A percentile compares a stretch with the other conserved stretches of the same genome.
phyloP scores from a whole-genome alignment of 805 yeast genomes.

The Yamadazyma insecticola region DNA sequence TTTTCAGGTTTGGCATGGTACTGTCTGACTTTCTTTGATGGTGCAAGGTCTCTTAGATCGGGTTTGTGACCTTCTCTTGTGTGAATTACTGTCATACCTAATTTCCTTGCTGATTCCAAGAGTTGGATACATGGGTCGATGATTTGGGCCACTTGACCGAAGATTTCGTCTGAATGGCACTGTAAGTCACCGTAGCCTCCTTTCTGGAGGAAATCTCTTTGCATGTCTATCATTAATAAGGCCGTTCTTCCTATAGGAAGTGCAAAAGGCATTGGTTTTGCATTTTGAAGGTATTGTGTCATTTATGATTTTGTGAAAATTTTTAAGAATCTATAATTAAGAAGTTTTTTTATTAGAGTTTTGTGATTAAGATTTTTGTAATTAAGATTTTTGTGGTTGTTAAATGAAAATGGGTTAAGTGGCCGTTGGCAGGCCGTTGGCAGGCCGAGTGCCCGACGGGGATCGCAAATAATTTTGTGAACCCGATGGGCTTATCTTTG shows the following conservation, averaged over 20 bases:
- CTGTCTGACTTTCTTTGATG: slow-evolving; percentile 6
- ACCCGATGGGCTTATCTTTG: too few species aligned
- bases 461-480: too few species aligned
- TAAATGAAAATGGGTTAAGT: too few species aligned
- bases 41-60: slow-evolving; percentile 8
- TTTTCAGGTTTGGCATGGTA: slow-evolving; percentile 5
- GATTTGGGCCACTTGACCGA: slow-evolving; percentile 5
- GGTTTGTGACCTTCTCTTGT: slow-evolving; percentile 9
- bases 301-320: too few species aligned
- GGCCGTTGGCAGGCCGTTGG: too few species aligned
- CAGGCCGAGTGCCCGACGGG: too few species aligned
- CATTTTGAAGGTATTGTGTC: background rate
- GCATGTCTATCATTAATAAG: slow-evolving; percentile 8
- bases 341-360: too few species aligned
- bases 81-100: slow-evolving; percentile 7
- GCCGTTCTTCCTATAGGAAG: slow-evolving; percentile 6
- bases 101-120: slow-evolving; percentile 6
- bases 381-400: too few species aligned
- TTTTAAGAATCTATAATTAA: too few species aligned
- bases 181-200: slow-evolving; percentile 9
- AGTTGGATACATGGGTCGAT: slow-evolving; percentile 6
- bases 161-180: slow-evolving; percentile 3
- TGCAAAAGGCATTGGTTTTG: slow-evolving; percentile 4
- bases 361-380: too few species aligned
- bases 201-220: slow-evolving; percentile 7